These are phyloP conservation scores for Xylaria telfairii DNA, from an alignment of 495 filamentous ascomycete genomes.

Conservation along the genomic window DNA sequence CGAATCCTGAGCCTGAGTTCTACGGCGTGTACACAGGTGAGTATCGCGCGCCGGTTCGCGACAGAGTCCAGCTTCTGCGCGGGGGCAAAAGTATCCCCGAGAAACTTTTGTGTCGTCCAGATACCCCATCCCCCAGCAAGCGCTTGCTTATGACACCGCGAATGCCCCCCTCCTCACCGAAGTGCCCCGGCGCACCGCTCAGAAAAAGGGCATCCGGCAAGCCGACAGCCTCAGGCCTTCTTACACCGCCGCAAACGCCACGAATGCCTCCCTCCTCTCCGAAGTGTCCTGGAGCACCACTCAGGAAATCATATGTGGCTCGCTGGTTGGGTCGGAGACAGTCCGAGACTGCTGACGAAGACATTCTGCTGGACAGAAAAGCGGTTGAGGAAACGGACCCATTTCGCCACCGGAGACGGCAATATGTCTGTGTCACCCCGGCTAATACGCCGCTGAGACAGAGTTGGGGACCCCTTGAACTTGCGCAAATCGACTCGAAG, in stretches of 20 bases:
- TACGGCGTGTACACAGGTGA: constrained; percentile 19
- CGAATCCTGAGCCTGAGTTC: not conserved
- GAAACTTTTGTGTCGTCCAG: not conserved
- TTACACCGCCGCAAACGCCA: no score
- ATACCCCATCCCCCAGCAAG: not conserved
- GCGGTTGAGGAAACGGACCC: not conserved
- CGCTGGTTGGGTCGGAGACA: not conserved
- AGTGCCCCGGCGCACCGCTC: constrained; percentile 15
- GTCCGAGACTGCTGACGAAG: not conserved
- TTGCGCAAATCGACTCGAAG: not conserved
- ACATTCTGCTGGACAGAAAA: constrained; percentile 7
- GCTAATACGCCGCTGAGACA: not conserved
- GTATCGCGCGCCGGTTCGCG: not conserved
- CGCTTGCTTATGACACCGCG: not conserved
- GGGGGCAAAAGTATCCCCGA: not conserved
- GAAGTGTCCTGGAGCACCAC: no score
- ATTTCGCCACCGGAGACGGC: no score
- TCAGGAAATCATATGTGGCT: no score
- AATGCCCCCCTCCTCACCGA: not conserved
- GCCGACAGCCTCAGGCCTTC: no score
- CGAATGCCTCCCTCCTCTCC: no score
- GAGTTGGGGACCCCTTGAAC: not conserved
- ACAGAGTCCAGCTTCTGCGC: constrained; percentile 4
- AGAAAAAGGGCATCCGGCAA: not conserved
- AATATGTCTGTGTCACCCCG: not conserved